Conservation (phyloP, 1,139 yeast species). For the Casaregolazyma suthepensis region DNA sequence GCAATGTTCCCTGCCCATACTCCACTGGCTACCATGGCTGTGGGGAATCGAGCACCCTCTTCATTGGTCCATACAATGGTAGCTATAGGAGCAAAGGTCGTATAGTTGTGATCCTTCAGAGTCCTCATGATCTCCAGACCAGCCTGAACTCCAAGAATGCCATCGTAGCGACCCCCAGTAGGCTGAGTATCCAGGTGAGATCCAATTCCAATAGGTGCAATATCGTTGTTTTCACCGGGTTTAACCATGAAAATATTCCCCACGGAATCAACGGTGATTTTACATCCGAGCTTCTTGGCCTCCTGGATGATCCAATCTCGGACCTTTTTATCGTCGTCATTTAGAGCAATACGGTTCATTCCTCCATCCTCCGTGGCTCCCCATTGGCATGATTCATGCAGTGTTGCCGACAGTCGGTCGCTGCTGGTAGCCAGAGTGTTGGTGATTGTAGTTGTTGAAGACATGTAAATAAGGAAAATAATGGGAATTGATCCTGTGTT, state of each 20-base stretch:
- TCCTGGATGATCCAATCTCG: slow-evolving; percentile 62
- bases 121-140: slow-evolving; percentile 65
- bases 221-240: slow-evolving; percentile 47
- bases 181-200: slow-evolving; percentile 76
- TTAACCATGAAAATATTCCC: slow-evolving; percentile 63
- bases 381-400: slow-evolving; percentile 55
- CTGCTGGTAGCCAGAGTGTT: slow-evolving; percentile 6
- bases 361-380: slow-evolving; percentile 64
- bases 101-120: slow-evolving; percentile 49
- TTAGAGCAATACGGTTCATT: slow-evolving; percentile 50
- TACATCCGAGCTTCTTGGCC: slow-evolving; percentile 49
- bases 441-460: neutral
- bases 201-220: slow-evolving; percentile 60
- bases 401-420: slow-evolving; percentile 44
- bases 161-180: slow-evolving; percentile 73
- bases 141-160: slow-evolving; percentile 59
- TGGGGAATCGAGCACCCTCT: slow-evolving; percentile 72
- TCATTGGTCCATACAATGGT: slow-evolving; percentile 69
- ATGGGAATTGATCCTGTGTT: too few relatives aligned
- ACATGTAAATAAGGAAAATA: neutral
- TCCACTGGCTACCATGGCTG: slow-evolving; percentile 57
- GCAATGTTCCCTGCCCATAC: slow-evolving; percentile 56
- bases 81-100: slow-evolving; percentile 62
- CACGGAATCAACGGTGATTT: slow-evolving; percentile 51
- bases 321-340: slow-evolving; percentile 58